Percentiles rank a stretch among this genome's conserved stretches.
Evolutionary conservation across 176 grass and related monocot species (phyloP).

Genomic region (Raddia distichophylla): DNA sequence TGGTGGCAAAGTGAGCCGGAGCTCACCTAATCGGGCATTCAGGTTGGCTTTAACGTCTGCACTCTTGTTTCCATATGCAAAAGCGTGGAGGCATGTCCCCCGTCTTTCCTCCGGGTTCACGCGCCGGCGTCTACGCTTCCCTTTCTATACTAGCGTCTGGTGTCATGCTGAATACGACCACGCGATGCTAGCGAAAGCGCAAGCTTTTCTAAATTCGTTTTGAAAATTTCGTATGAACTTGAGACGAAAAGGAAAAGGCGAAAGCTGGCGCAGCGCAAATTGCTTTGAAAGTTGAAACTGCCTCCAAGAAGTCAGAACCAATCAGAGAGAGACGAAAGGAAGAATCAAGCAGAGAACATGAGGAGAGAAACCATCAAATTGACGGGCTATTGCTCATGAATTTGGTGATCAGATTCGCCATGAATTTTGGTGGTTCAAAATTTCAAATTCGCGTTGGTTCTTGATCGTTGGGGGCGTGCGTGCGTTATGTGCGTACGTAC

Average conservation of each 20-base stretch:
- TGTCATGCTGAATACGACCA: no score
- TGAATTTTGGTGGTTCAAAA: no score
- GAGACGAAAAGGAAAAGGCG: neutral
- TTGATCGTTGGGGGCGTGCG: conserved; percentile 8
- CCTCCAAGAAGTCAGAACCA: neutral
- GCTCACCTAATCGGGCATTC: conserved; percentile 49
- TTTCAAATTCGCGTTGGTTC: neutral
- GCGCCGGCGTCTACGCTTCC: conserved; percentile 35
- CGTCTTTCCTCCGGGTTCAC: conserved; percentile 50
- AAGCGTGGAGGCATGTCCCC: conserved; percentile 62
- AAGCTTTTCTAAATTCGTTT: neutral
- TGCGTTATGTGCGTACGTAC: neutral
- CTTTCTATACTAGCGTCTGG: neutral
- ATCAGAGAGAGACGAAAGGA: neutral
- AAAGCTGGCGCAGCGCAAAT: conserved; percentile 3
- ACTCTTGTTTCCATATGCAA: conserved; percentile 54
- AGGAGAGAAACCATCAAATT: neutral
- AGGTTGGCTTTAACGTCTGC: neutral
- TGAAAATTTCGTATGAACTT: neutral
- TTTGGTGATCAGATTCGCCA: neutral
- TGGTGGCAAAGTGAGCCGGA: conserved; percentile 31
- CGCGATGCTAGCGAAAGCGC: neutral
- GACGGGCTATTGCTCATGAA: neutral
- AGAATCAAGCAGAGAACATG: neutral
- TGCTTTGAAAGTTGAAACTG: neutral